Conservation (phyloP, 2,329 filamentous ascomycete genomes). For the Plenodomus biglobosus region DNA sequence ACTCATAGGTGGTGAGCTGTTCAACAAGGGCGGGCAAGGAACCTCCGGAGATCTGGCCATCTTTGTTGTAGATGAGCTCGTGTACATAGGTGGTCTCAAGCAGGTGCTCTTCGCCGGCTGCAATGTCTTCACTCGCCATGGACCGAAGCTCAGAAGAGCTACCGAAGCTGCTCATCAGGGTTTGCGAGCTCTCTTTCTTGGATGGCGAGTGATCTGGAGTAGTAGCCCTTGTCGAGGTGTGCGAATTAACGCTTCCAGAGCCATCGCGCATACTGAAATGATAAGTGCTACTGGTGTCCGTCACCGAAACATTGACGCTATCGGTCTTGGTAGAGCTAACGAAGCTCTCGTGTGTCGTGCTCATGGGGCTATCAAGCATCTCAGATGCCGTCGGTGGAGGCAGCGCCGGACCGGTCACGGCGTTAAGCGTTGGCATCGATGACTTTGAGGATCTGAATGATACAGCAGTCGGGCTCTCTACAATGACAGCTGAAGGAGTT, state of each 20-base stretch:
- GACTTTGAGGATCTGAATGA: slow-evolving; percentile 54
- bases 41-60: slow-evolving; percentile 91
- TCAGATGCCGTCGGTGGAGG: slow-evolving; percentile 31
- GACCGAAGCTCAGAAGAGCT: slow-evolving; percentile 66
- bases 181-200: slow-evolving; percentile 61
- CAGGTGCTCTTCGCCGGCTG: slow-evolving; percentile 80
- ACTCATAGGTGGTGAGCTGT: slow-evolving; percentile 87
- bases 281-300: slow-evolving; percentile 77
- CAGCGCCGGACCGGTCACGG: slow-evolving; percentile 30
- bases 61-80: slow-evolving; percentile 90
- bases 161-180: slow-evolving; percentile 61
- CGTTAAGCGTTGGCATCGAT: slow-evolving; percentile 46
- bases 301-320: slow-evolving; percentile 73
- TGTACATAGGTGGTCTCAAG: slow-evolving; percentile 90
- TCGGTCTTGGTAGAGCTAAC: slow-evolving; percentile 47
- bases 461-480: slow-evolving; percentile 37
- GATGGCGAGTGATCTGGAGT: slow-evolving; percentile 69
- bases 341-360: slow-evolving; percentile 32
- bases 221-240: slow-evolving; percentile 82
- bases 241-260: slow-evolving; percentile 76
- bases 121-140: slow-evolving; percentile 69
- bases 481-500: slow-evolving; percentile 20
- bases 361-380: slow-evolving; percentile 41
- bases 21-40: slow-evolving; percentile 91
- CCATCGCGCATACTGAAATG: slow-evolving; percentile 73